Evolutionary conservation across 306 rosid genomes (phyloP), one percentile per base, ranked within the genome.

Genomic region (Casuarina cunninghamiana): DNA sequence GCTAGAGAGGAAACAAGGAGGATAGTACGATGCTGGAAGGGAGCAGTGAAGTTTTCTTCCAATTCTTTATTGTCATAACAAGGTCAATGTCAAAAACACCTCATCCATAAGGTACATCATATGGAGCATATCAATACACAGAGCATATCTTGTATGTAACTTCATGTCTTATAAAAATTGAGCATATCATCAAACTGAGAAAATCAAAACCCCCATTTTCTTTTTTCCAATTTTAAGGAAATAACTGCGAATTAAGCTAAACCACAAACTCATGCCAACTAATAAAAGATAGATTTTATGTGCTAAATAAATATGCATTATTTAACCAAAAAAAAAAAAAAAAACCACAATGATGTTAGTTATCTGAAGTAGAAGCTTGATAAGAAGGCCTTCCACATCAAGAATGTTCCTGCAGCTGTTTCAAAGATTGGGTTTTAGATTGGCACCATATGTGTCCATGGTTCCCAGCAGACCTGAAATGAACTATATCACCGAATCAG

Each of bases 401-500:
- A 49, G 45, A 38, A 49, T 78, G 57, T 26, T 68, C 62, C 76
- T 2, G 9, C 17, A 72, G 71, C 77, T 62, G 45, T 76, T 46
- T 68, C 62, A 57, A 69, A 57, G 71, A 68, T 78, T 55, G 41
- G 57, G 21, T 74, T 77, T 55, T 32, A 65, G 54, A 74, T 74
- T 57, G 75, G 77, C 43, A 73, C 68, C 74, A 73, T 53, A 73
- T 68, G 60, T 42, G 78, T 49, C 63, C 76, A 53, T 46, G 49
- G 38, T 60, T 70, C 71, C 79, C 77, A 43, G 77, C 81, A 78
- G 58, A 68, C 51, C 69, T 44, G n/a, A 70, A 81, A 68, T 69
- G 41, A 78, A 76, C 60, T 44, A 62, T 46, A 71, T 62, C 71
- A 75, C 42, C 17, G 71, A 75, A 72, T 45, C 55, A 78, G 41